Evolutionary conservation across 1,139 yeast species (phyloP).

Genomic region (Sugiyamaella novakii): DNA sequence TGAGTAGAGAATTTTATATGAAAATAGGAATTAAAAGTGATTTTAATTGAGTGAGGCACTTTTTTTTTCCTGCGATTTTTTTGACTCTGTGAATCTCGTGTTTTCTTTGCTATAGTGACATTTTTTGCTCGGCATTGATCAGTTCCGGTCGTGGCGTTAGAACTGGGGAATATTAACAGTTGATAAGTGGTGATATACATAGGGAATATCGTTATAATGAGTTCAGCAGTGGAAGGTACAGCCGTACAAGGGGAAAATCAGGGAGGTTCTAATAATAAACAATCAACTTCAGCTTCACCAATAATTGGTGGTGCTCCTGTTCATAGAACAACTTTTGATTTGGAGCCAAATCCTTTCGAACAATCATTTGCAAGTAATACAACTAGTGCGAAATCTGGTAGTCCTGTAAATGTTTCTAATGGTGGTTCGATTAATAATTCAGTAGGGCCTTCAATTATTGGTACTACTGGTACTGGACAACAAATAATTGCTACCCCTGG

Average conservation of each 20-base stretch:
- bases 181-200: conserved; percentile 5
- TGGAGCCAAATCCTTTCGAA: conserved; percentile 96
- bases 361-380: conserved; percentile 77
- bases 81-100: too few relatives aligned
- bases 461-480: conserved; percentile 21
- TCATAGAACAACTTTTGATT: conserved; percentile 50
- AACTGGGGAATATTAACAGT: too few relatives aligned
- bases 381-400: conserved; percentile 18
- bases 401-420: conserved; percentile 19
- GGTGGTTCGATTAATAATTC: conserved; percentile 22
- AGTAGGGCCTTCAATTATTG: conserved; percentile 12
- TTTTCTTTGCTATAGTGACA: too few relatives aligned
- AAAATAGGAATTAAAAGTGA: neutral
- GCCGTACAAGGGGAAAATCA: neutral
- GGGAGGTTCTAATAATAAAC: neutral
- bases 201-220: conserved; percentile 10
- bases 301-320: neutral
- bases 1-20: neutral
- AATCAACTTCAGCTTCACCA: neutral
- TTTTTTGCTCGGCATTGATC: too few relatives aligned
- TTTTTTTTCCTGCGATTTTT: neutral
- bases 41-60: neutral
- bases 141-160: too few relatives aligned
- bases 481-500: conserved; percentile 37
- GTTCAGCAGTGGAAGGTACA: conserved; percentile 7